Evolutionary conservation across 805 yeast genomes (phyloP), one percentile per base, ranked within the genome.

Genomic region (Myxozyma sirexii): DNA sequence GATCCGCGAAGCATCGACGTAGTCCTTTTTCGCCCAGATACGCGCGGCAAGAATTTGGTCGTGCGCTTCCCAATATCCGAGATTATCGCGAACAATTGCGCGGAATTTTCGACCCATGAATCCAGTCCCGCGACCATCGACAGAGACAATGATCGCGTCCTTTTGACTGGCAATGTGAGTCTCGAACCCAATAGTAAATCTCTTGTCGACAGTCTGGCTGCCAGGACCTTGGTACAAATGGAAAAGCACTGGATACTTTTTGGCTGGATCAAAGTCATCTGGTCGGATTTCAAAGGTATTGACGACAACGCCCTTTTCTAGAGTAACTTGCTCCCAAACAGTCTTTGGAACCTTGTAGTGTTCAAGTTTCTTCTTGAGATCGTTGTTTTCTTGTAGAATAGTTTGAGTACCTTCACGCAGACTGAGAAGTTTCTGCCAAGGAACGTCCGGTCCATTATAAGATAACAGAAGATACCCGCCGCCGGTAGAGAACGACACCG

Each of bases 81-180:
- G 78, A 31, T 83, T 82, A 71, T 89, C 96, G 53, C 96, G 82
- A 1, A 94, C 98, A 37, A 83, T 72, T 27, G 87, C 82, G 71
- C 97, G 83, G 77, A 86, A 94, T 52, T 81, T 71, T 53, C 86
- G 82, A 13, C 97, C 97, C 75, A 85, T 89, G 73, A 79, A 89
- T 0, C 97, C 98, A 0, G 99, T 94, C 31, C 99, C 99, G 67
- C 99, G 82, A 0, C 98, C 98, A 74, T 94, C 99, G 2, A 94
- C 96, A 0, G 96, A 88, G 0, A 94, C 96, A 7, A 94, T 97
- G 50, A 94, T 82, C 2, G 96, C 90, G 68, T 87, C 80, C 63
- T 88, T 77, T 67, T 85, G 86, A 1, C 97, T 82, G 0, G 97
- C 86, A 42, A 88, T 82, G 10, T 88, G 85, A 29, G 87, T 82